Percentiles rank a stretch among this genome's conserved stretches.
phyloP scores from a whole-genome alignment of 495 filamentous ascomycete genomes.

The Pseudotulostoma volvatum region DNA sequence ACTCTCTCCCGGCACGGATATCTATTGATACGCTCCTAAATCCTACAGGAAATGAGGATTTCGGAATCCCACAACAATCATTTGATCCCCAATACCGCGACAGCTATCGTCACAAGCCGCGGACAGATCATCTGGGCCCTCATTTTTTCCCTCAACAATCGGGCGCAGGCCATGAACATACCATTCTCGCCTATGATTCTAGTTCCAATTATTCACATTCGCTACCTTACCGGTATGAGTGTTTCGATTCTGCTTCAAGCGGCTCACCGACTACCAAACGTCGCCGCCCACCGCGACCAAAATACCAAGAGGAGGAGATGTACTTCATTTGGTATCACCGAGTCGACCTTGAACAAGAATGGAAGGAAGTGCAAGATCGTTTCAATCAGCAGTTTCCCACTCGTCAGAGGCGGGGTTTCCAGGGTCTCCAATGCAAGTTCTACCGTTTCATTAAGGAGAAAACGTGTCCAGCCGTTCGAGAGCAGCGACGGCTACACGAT shows the following conservation, averaged over 20 bases:
- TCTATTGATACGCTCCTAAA: background rate
- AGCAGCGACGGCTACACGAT: constrained; percentile 30
- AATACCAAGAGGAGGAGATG: constrained; percentile 36
- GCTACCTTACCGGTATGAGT: constrained; percentile 12
- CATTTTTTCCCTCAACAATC: background rate
- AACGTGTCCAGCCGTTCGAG: constrained; percentile 29
- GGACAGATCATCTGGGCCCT: background rate
- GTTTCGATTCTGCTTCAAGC: constrained; percentile 29
- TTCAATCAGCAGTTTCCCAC: constrained; percentile 34
- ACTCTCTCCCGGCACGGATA: background rate
- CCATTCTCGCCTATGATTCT: background rate
- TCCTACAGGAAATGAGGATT: background rate
- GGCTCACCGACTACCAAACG: constrained; percentile 21
- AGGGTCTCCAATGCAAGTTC: constrained; percentile 39
- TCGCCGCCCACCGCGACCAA: constrained; percentile 30
- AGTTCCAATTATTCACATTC: background rate
- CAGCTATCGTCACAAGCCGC: background rate
- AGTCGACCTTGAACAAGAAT: constrained; percentile 35
- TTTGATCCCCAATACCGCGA: background rate
- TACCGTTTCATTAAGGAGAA: constrained; percentile 36
- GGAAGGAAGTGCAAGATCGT: constrained; percentile 33
- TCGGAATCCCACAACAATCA: background rate
- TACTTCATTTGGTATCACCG: constrained; percentile 42
- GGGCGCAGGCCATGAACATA: background rate
- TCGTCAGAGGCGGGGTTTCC: constrained; percentile 27